phyloP scores from a whole-genome alignment of 139 green algal genomes.

The Marvania coccoides region DNA sequence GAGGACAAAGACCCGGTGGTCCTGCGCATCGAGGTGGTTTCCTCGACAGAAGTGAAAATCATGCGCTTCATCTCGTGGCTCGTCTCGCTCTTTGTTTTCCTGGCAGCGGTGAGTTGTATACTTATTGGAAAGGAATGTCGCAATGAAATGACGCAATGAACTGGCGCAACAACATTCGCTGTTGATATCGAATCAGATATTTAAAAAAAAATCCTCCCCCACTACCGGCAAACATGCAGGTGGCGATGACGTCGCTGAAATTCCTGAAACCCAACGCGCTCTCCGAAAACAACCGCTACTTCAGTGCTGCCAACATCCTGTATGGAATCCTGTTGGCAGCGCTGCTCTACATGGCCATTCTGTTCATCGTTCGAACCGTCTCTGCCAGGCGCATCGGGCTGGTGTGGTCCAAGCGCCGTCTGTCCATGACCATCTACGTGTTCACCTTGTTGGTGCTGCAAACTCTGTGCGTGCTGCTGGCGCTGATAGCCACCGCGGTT shows the following conservation, averaged over 20 bases:
- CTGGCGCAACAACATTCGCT: too few species aligned
- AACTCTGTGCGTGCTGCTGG: not conserved
- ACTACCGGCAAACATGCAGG: too few species aligned
- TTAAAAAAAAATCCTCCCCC: too few species aligned
- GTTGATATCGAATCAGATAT: too few species aligned
- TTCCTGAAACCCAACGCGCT: not conserved
- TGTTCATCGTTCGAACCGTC: not conserved
- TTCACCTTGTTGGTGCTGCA: not conserved
- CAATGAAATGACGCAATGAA: too few species aligned
- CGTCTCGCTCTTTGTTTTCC: not conserved
- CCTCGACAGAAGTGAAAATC: not conserved
- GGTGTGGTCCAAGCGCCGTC: not conserved
- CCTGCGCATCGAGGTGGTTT: not conserved
- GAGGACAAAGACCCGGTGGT: not conserved
- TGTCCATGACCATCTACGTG: not conserved
- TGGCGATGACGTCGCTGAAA: not conserved
- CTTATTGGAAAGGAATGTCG: too few species aligned
- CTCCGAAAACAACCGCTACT: not conserved
- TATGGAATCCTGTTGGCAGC: not conserved
- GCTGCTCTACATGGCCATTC: not conserved
- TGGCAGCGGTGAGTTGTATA: not conserved
- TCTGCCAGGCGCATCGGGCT: not conserved
- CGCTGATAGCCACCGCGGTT: not conserved
- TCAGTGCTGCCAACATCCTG: not conserved
- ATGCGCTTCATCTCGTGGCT: not conserved